Percentiles rank a stretch among this genome's conserved stretches.
These are phyloP conservation scores for Stentor roeselii DNA, from an alignment of 73 alveolate species.

Conservation along the genomic window DNA sequence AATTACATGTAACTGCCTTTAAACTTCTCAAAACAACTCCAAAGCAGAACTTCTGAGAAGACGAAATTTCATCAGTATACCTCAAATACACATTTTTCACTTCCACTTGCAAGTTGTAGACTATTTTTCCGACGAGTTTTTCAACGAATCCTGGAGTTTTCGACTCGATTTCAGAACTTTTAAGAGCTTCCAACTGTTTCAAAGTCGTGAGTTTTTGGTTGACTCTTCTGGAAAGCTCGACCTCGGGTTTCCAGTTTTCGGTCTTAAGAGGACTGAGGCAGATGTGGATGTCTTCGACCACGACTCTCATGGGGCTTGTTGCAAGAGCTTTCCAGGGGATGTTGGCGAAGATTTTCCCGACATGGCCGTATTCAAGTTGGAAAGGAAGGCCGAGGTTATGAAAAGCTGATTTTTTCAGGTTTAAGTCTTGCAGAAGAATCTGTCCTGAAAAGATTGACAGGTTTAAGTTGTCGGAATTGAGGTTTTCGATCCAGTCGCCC, in stretches of 20 bases:
- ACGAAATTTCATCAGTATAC: background rate
- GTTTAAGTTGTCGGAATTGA: conserved; percentile 23
- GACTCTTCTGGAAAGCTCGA: background rate
- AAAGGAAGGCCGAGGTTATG: conserved; percentile 27
- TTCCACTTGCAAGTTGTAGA: conserved; percentile 17
- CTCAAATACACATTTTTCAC: conserved; percentile 23
- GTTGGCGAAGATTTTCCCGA: background rate
- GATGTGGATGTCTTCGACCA: background rate
- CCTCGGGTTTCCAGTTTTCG: background rate
- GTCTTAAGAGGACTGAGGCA: background rate
- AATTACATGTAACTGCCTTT: background rate
- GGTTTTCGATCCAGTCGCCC: conserved; percentile 26
- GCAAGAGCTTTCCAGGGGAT: conserved; percentile 24
- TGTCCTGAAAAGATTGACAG: conserved; percentile 24
- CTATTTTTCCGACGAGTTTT: conserved; percentile 18
- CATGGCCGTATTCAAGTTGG: background rate
- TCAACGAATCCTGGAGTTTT: conserved; percentile 22
- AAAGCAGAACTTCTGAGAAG: background rate
- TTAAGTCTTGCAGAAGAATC: conserved; percentile 10
- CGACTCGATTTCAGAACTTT: background rate
- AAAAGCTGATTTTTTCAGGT: background rate
- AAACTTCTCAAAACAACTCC: background rate
- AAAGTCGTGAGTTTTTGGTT: background rate
- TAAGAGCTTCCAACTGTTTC: conserved; percentile 18
- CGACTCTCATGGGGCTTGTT: conserved; percentile 11